Evolutionary conservation across 2,329 filamentous ascomycete genomes (phyloP).

Genomic region (Clarireedia hainanense): DNA sequence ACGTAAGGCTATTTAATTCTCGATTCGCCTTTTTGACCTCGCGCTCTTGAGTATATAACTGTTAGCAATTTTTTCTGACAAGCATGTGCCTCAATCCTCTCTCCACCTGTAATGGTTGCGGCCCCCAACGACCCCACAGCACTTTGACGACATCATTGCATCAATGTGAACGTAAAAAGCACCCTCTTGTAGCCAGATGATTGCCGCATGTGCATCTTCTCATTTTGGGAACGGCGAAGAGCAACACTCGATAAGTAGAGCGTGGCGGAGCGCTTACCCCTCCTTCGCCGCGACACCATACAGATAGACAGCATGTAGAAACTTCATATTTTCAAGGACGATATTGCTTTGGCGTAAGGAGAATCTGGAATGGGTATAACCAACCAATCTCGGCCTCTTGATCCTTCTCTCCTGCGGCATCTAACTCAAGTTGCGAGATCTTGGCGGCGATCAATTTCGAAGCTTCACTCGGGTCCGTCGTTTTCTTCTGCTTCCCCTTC

Average conservation of each 20-base stretch:
- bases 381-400: conserved; percentile 92
- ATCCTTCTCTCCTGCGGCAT: conserved; percentile 88
- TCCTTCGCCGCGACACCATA: conserved; percentile 3
- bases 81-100: conserved; percentile 12
- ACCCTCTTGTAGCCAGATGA: neutral
- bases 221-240: neutral
- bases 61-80: conserved; percentile 10
- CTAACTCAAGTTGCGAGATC: conserved; percentile 90
- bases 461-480: conserved; percentile 77
- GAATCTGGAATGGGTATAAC: conserved; percentile 31
- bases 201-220: neutral
- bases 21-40: conserved; percentile 92
- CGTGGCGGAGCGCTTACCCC: conserved; percentile 8
- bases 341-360: neutral
- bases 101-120: conserved; percentile 21
- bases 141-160: neutral
- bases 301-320: neutral
- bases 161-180: neutral
- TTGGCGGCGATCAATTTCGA: conserved; percentile 87
- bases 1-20: conserved; percentile 79
- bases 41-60: conserved; percentile 53
- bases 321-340: neutral
- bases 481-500: conserved; percentile 80
- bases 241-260: neutral
- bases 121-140: neutral